Percentiles rank a stretch among this genome's conserved stretches.
Conservation (phyloP, 495 filamentous ascomycete species). For the Bryoglossum gracile region DNA sequence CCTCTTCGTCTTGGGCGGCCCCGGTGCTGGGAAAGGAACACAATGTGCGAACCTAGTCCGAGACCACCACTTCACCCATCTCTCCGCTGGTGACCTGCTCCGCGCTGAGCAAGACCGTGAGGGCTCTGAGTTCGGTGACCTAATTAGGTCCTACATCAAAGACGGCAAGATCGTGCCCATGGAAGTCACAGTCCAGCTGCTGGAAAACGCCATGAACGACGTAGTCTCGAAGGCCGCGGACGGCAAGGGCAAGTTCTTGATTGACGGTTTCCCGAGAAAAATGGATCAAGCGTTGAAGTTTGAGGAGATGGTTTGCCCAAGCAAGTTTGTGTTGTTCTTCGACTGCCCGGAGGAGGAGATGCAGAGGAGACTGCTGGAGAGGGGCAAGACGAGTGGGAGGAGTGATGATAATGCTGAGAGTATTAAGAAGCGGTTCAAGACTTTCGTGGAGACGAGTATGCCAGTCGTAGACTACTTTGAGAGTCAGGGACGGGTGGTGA, state of each 20-base stretch:
- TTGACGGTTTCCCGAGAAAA: conserved; percentile 94
- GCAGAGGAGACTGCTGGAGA: conserved; percentile 71
- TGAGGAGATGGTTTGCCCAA: conserved; percentile 78
- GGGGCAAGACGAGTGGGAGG: conserved; percentile 85
- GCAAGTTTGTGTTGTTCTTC: conserved; percentile 79
- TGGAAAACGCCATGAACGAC: conserved; percentile 86
- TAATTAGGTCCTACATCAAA: conserved; percentile 85
- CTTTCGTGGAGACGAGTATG: conserved; percentile 93
- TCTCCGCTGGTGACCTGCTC: conserved; percentile 87
- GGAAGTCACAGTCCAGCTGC: conserved; percentile 91
- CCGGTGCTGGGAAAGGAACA: conserved; percentile 72
- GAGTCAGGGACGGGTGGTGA: conserved; percentile 68
- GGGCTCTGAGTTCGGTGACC: conserved; percentile 76
- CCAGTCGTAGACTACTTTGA: conserved; percentile 86
- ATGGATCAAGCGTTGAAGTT: conserved; percentile 95
- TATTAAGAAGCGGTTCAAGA: conserved; percentile 91
- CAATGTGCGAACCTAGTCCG: conserved; percentile 84
- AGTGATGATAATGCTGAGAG: conserved; percentile 91
- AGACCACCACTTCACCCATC: conserved; percentile 89
- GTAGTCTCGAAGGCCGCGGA: conserved; percentile 34
- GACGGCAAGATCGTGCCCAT: conserved; percentile 95
- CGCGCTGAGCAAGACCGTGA: conserved; percentile 85
- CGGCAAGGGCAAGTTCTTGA: conserved; percentile 58
- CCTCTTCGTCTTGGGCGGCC: conserved; percentile 77
- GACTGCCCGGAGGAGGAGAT: conserved; percentile 86